Base-by-base conservation (phyloP, 345 rosid species). In the Garcia nutans region DNA sequence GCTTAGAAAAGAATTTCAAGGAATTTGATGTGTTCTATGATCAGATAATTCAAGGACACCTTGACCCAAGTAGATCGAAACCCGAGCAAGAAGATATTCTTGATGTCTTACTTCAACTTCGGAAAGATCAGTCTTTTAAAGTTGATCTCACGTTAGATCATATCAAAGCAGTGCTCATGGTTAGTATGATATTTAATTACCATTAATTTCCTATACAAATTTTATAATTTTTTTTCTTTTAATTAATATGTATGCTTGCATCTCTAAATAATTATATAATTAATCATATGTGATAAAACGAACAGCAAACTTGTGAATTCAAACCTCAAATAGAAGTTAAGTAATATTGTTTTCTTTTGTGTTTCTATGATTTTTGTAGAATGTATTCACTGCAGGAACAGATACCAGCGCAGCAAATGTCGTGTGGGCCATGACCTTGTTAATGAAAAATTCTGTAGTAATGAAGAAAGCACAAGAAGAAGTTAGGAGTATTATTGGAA, bases 151-250 rank as follows among this genome's bases (percentile, higher is more conserved):
- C 84, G 1, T 41, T 60, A 13, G 89, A 87, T 64, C 86, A 87
- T 65, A 79, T 88, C 83, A 88, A 89, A 84, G 91, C 81, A 41
- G 42, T 84, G 11, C 85, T 91, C 64, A 85, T 81, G 85, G 93
- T 89, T 20, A 41, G 1, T n/a, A n/a, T n/a, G n/a, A n/a, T n/a
- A n/a, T n/a, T n/a, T n/a, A n/a, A n/a, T n/a, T n/a, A n/a, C n/a
- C n/a, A n/a, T n/a, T n/a, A n/a, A n/a, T n/a, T n/a, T n/a, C n/a
- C n/a, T n/a, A n/a, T n/a, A n/a, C n/a, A n/a, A n/a, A n/a, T n/a
- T n/a, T n/a, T n/a, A n/a, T n/a, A n/a, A n/a, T n/a, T n/a, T 52
- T 4, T 65, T 37, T 17, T 64, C 11, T 9, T 64, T 37, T 31
- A 31, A 33, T 33, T 3, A 33, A 33, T 33, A 33, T 3, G 37